Evolutionary conservation across 495 filamentous ascomycete species (phyloP), one percentile per base, ranked within the genome.

Genomic region (Tirmania nivea): DNA sequence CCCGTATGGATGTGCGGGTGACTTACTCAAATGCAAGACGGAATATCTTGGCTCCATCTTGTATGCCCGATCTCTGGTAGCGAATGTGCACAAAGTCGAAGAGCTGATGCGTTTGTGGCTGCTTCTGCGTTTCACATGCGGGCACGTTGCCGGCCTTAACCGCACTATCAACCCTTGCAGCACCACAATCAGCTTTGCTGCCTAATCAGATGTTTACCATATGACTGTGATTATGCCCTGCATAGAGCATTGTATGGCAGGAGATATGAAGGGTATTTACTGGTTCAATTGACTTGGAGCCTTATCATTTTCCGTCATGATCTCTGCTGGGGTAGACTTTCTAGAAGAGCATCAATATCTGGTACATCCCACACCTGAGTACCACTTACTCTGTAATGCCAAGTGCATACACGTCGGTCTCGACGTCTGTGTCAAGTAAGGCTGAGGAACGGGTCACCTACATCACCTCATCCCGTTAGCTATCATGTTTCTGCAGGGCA

Each of bases 51-150:
- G 60, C 48, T 37, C 59, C 54, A 31, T 61, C 59, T 34, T 55
- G 54, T 34, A 63, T 62, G 35, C 55, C 59, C n/a, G 56, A 50
- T 35, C 54, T 60, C 52, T 61, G 57, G 58, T 63, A 63, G 14
- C 61, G 61, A 49, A 63, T 63, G 56, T 63, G 61, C 45, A 63
- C 59, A 57, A 63, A 63, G 53, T 63, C 61, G 20, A 63, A 63
- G 48, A 60, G 61, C 31, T 61, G 52, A 25, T 52, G 59, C 37
- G 59, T 35, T 54, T 61, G 55, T 55, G 47, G 52, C 37, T 52
- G 59, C 48, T 54, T 25, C 58, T 61, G 55, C 59, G 47, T 49
- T 49, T 54, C 59, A 55, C 51, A 57, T 58, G 31, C 42, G 52
- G 49, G 52, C 34, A 52, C 37, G 42, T 45, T 35, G 45, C 47